These are phyloP conservation scores for Mentha longifolia DNA, from an alignment of 257 asterid species.

Conservation along the genomic window DNA sequence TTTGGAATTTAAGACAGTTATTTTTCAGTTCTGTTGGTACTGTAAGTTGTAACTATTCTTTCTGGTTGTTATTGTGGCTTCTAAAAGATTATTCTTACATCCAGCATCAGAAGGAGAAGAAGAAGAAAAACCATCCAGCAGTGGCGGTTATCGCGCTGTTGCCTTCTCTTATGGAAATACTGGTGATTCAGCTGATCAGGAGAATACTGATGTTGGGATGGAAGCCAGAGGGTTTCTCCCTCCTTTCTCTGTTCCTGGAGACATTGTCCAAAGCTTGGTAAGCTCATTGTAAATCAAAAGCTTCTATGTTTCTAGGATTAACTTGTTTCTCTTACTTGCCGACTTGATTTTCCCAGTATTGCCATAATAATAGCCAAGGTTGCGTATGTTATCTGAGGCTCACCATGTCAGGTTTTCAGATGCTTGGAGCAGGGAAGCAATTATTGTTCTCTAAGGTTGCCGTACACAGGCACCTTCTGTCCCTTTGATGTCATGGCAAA, in stretches of 20 bases:
- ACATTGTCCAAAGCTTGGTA: conserved; percentile 77
- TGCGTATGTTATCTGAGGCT: conserved; percentile 70
- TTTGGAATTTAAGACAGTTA: conserved; percentile 34
- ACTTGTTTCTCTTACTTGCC: conserved; percentile 43
- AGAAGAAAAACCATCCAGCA: conserved; percentile 33
- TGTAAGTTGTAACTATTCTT: conserved; percentile 8
- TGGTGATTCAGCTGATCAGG: conserved; percentile 50
- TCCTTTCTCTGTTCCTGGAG: conserved; percentile 68
- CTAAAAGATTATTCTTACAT: conserved; percentile 26
- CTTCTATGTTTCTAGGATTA: conserved; percentile 32
- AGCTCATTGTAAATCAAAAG: conserved; percentile 41
- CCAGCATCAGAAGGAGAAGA: conserved; percentile 59
- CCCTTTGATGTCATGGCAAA: conserved; percentile 83
- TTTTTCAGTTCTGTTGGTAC: not conserved
- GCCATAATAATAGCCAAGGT: conserved; percentile 55
- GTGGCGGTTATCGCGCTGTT: conserved; percentile 55
- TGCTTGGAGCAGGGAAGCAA: conserved; percentile 89
- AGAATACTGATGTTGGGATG: conserved; percentile 50
- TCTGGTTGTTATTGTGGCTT: not conserved
- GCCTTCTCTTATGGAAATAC: conserved; percentile 69
- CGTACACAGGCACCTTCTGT: conserved; percentile 85
- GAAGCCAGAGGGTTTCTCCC: conserved; percentile 66
- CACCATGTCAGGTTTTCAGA: conserved; percentile 94
- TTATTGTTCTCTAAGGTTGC: conserved; percentile 78
- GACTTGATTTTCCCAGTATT: conserved; percentile 53